Evolutionary conservation across 306 rosid species (phyloP).

Genomic region (Acacia melanoxylon): DNA sequence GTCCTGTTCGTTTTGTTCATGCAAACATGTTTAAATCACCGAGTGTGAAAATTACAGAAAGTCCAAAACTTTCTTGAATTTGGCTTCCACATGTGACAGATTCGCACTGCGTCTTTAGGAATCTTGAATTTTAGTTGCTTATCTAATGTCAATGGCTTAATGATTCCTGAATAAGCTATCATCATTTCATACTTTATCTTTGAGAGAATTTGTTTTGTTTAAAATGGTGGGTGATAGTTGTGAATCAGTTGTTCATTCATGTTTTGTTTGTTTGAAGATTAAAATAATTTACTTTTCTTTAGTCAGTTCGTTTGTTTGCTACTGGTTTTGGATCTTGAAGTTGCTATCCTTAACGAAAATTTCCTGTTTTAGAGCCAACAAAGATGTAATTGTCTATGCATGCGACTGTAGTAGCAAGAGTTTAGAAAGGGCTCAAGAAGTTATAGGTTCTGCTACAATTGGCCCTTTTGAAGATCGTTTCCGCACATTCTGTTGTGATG

Average conservation of each 20-base stretch:
- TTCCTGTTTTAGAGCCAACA: constrained; percentile 63
- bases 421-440: constrained; percentile 67
- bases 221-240: neutral
- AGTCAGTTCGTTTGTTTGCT: constrained; percentile 1
- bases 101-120: neutral
- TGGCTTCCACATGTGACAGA: neutral
- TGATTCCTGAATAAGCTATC: neutral
- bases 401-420: constrained; percentile 83
- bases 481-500: constrained; percentile 69
- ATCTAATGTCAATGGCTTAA: neutral
- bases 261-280: constrained; percentile 13
- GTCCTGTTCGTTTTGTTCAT: neutral
- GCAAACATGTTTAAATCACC: neutral
- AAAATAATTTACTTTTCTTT: constrained; percentile 11
- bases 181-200: neutral
- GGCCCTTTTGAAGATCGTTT: constrained; percentile 50
- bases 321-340: constrained; percentile 4
- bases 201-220: constrained; percentile 10
- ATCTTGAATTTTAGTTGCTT: neutral
- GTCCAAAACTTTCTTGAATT: neutral
- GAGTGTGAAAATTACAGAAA: neutral
- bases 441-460: constrained; percentile 38
- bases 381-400: constrained; percentile 63
- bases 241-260: neutral
- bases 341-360: constrained; percentile 19